Evolutionary conservation across 164 flowering plant genomes (phyloP).

Genomic region (Vitis vinifera): ASM3070453v1 NC_081817.1:6046501-6047000

Average conservation of each 20-base stretch:
- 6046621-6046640: conserved; percentile 80
- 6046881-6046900: conserved; percentile 24
- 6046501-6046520: conserved; percentile 58
- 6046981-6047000: conserved; percentile 9
- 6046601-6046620: conserved; percentile 55
- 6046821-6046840: conserved; percentile 18
- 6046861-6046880: conserved; percentile 16
- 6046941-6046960: conserved; percentile 16
- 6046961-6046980: conserved; percentile 9
- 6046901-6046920: conserved; percentile 61
- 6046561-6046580: conserved; percentile 75
- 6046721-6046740: conserved; percentile 34
- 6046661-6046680: conserved; percentile 57
- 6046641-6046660: conserved; percentile 65
- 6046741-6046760: conserved; percentile 35
- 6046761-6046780: conserved; percentile 66
- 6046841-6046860: conserved; percentile 20
- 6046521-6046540: conserved; percentile 48
- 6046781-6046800: conserved; percentile 52
- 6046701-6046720: conserved; percentile 52
- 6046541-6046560: conserved; percentile 60
- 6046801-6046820: conserved; percentile 17
- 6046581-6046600: conserved; percentile 70
- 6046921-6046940: conserved; percentile 25
- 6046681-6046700: conserved; percentile 50